A percentile compares a stretch with the other conserved stretches of the same genome.
Evolutionary conservation across 2,329 filamentous ascomycete species (phyloP).

Genomic region (Fragosphaeria purpurea): DNA sequence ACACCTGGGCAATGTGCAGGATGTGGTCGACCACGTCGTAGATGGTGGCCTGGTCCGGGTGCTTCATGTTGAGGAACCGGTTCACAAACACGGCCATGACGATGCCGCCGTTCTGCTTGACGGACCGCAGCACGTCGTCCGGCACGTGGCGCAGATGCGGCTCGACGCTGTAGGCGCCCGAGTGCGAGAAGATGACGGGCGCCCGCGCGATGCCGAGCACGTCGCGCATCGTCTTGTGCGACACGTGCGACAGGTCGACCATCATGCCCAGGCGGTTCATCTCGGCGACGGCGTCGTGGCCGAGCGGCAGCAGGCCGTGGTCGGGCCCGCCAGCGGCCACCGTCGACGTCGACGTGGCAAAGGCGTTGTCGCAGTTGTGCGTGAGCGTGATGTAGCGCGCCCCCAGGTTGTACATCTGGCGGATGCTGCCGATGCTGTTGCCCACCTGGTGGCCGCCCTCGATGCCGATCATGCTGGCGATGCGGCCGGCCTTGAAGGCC

Average conservation of each 20-base stretch:
- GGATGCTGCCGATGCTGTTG: conserved; percentile 22
- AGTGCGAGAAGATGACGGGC: conserved; percentile 14
- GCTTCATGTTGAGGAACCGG: neutral
- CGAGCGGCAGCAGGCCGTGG: conserved; percentile 13
- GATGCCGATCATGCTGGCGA: conserved; percentile 27
- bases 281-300: conserved; percentile 16
- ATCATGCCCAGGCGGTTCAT: conserved; percentile 22
- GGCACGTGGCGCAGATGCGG: conserved; percentile 23
- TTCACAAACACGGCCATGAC: conserved; percentile 1
- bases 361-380: conserved; percentile 25
- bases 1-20: conserved; percentile 66
- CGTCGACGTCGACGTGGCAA: conserved; percentile 21
- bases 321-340: conserved; percentile 16
- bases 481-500: conserved; percentile 22
- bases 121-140: conserved; percentile 11
- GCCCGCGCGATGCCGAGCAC: conserved; percentile 10
- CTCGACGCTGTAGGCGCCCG: conserved; percentile 8
- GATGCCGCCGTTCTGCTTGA: neutral
- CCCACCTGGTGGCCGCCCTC: conserved; percentile 28
- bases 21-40: conserved; percentile 62
- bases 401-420: conserved; percentile 26
- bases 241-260: conserved; percentile 14
- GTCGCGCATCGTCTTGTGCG: conserved; percentile 12
- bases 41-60: neutral
- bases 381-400: conserved; percentile 28